Conservation (phyloP, 345 rosid genomes). For the Hibiscus mutabilis region DNA sequence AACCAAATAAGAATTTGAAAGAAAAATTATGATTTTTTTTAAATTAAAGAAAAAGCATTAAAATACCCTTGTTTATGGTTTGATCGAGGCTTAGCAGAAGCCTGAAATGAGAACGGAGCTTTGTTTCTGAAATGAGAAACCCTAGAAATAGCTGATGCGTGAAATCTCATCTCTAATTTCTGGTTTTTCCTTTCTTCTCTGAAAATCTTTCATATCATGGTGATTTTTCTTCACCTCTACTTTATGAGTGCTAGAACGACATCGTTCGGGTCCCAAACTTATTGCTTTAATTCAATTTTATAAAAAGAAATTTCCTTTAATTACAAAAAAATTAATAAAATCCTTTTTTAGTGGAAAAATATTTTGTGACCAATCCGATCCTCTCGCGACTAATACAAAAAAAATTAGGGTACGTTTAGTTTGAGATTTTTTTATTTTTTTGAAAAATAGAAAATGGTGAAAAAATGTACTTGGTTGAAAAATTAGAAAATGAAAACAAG, state of each 20-base stretch:
- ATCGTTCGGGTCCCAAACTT: not conserved
- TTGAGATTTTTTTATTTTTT: too few relatives aligned
- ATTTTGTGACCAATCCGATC: not conserved
- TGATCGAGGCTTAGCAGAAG: conserved; percentile 7
- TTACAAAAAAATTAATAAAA: too few relatives aligned
- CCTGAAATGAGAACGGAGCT: conserved; percentile 7
- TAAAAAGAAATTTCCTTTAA: too few relatives aligned
- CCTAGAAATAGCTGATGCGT: not conserved
- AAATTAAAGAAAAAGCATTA: not conserved
- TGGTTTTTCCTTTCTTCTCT: not conserved
- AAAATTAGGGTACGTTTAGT: too few relatives aligned
- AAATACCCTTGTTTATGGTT: conserved; percentile 9
- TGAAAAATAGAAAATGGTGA: too few relatives aligned
- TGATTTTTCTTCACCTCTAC: not conserved
- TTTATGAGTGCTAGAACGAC: not conserved
- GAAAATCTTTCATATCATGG: not conserved
- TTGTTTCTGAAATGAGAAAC: conserved; percentile 16
- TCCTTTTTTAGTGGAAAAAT: too few relatives aligned
- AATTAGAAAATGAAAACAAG: too few relatives aligned
- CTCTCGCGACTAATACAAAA: conserved; percentile 6
- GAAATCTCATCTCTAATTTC: conserved; percentile 12
- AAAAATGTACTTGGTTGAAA: too few relatives aligned
- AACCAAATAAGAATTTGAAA: not conserved
- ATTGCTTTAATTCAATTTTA: too few relatives aligned
- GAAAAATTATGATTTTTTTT: not conserved